These are phyloP conservation scores for Notholithocarpus densiflorus DNA, from an alignment of 306 rosid species.

Conservation along the genomic window DNA sequence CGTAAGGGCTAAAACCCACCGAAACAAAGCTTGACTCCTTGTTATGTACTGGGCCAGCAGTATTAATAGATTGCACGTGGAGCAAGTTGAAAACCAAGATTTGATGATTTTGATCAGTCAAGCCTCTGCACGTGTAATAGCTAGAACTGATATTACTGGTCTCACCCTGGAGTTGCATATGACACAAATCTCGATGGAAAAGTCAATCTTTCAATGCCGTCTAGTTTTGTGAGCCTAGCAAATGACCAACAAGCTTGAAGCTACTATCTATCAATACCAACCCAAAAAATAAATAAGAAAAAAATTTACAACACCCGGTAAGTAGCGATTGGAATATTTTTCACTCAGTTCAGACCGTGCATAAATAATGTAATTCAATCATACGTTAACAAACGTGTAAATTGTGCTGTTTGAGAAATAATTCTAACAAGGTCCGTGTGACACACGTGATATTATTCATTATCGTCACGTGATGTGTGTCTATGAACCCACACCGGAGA, in stretches of 20 bases:
- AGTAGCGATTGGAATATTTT: no score
- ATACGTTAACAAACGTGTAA: accelerated
- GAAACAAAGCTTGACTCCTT: no score
- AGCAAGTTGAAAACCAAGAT: background rate
- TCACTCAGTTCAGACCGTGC: no score
- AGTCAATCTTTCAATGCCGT: slow-evolving; percentile 29
- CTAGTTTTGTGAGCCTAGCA: slow-evolving; percentile 9
- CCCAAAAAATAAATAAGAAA: background rate
- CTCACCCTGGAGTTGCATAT: slow-evolving; percentile 1
- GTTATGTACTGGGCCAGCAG: background rate
- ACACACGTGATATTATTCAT: no score
- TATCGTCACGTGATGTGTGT: accelerated
- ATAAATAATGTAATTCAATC: no score
- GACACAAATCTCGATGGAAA: slow-evolving; percentile 27
- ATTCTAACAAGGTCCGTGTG: accelerated
- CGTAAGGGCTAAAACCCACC: no score
- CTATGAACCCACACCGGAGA: no score
- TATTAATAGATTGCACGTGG: background rate
- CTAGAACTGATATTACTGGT: background rate
- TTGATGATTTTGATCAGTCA: background rate
- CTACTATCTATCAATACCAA: background rate
- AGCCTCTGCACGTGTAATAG: slow-evolving; percentile 39
- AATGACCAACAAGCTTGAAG: no score
- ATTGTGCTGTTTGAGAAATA: no score
- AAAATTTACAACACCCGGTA: no score